Evolutionary conservation across 257 asterid species (phyloP), one percentile per base, ranked within the genome.

Genomic region (Fraxinus cuspidata): DNA sequence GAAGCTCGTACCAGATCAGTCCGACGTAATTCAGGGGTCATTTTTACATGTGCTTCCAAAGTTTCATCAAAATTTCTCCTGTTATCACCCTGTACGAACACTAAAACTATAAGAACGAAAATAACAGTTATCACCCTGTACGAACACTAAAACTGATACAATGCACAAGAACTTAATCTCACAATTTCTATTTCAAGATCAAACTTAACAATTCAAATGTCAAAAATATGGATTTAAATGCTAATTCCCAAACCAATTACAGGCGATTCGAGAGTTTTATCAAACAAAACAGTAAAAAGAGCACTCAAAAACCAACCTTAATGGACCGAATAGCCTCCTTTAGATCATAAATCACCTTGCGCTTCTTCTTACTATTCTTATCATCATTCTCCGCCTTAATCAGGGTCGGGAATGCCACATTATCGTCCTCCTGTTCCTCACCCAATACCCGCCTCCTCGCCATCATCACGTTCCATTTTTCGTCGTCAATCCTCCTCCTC

Each of bases 1-100:
- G 47, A 49, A 35, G 21, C 49, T 83, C 88, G 21, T 86, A 95
- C 99, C 98, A 95, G 91, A 85, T 95, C 97, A 78, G 96, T 95
- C 80, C 97, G 88, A 28, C 93, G 92, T 81, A 95, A 83, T 11
- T 95, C 99, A n/a, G 93, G 89, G 71, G 95, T 87, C 97, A 95
- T 85, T 79, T 83, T 89, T 60, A 95, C 97, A 83, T 95, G 99
- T 49, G 94, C 99, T 88, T 95, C 99, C 75, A 93, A 77, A 77
- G 99, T 93, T 88, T 95, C 99, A 77, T 87, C 96, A 82, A 90
- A 91, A 49, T 84, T 89, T 74, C 76, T 74, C 86, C 78, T 90
- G 74, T 91, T 88, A 86, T 81, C 86, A 73, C 92, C 94, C 68
- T 75, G 86, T 29, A 34, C 25, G 18, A 42, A 42, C 18, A 42